These are phyloP conservation scores for Hypsizygus ulmarius DNA, from an alignment of 1,284 basidiomycete genomes.

Conservation along the genomic window DNA sequence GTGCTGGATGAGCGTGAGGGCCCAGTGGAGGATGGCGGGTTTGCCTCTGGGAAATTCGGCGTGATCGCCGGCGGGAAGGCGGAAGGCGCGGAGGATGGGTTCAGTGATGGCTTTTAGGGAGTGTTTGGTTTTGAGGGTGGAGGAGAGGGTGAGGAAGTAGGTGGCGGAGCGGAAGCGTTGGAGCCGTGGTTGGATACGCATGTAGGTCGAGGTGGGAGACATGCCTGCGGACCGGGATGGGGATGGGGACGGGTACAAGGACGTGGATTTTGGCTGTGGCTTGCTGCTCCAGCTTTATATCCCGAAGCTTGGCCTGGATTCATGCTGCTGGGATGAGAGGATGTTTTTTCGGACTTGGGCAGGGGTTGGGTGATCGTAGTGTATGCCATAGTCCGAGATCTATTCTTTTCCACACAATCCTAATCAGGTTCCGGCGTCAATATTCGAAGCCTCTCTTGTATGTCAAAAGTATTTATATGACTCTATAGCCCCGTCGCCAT, in stretches of 20 bases:
- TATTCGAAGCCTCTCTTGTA: neutral
- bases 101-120: conserved; percentile 12
- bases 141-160: conserved; percentile 7
- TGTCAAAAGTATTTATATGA: neutral
- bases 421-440: neutral
- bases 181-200: conserved; percentile 10
- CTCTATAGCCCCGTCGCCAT: neutral
- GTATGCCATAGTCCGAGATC: conserved; percentile 11
- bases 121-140: conserved; percentile 10
- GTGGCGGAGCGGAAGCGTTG: conserved; percentile 12
- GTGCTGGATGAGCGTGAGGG: conserved; percentile 11
- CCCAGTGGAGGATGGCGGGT: conserved; percentile 14
- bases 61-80: conserved; percentile 4
- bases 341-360: conserved; percentile 5
- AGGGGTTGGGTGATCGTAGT: neutral
- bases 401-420: neutral
- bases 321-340: neutral
- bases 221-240: too few relatives aligned
- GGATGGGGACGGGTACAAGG: too few relatives aligned
- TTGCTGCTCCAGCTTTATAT: conserved; percentile 2
- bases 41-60: conserved; percentile 15
- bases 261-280: neutral
- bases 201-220: conserved; percentile 5
- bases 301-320: neutral
- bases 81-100: conserved; percentile 12